Evolutionary conservation across 1,139 yeast genomes (phyloP).

Genomic region (Suhomyces coccinellae): DNA sequence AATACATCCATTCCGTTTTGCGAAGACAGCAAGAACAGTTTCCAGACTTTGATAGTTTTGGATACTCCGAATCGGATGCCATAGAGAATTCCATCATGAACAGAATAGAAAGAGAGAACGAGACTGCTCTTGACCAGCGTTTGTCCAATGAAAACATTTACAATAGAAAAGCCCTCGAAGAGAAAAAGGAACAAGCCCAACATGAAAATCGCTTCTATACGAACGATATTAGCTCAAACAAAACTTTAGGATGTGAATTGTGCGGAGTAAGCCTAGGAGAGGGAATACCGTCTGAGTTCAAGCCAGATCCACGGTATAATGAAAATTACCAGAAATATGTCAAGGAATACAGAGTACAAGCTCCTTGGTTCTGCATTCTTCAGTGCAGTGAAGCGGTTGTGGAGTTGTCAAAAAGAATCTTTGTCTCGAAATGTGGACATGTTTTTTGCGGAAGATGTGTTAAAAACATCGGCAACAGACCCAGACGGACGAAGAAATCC

Average conservation of each 20-base stretch:
- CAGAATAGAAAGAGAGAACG: constrained; percentile 46
- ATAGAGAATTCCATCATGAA: constrained; percentile 39
- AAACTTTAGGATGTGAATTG: constrained; percentile 55
- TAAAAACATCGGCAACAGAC: constrained; percentile 51
- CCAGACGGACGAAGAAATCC: constrained; percentile 19
- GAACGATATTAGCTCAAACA: constrained; percentile 34
- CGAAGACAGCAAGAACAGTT: constrained; percentile 3
- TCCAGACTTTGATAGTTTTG: constrained; percentile 2
- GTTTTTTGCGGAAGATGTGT: constrained; percentile 86
- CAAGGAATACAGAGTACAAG: constrained; percentile 38
- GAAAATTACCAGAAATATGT: constrained; percentile 29
- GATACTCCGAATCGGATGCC: constrained; percentile 4
- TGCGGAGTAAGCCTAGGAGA: constrained; percentile 72
- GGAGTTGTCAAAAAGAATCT: constrained; percentile 66
- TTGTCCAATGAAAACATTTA: constrained; percentile 32
- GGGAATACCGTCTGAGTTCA: constrained; percentile 62
- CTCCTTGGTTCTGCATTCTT: constrained; percentile 64
- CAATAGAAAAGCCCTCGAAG: constrained; percentile 31
- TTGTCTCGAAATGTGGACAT: constrained; percentile 79
- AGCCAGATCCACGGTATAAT: constrained; percentile 32
- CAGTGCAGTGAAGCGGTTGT: constrained; percentile 55
- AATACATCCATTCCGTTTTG: constrained; percentile 4
- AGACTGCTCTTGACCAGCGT: constrained; percentile 34
- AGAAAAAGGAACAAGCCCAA: constrained; percentile 28
- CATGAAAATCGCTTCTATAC: constrained; percentile 33